Evolutionary conservation across 1,139 yeast genomes (phyloP), one percentile per base, ranked within the genome.

Genomic region (Hyphopichia pseudoburtonii): DNA sequence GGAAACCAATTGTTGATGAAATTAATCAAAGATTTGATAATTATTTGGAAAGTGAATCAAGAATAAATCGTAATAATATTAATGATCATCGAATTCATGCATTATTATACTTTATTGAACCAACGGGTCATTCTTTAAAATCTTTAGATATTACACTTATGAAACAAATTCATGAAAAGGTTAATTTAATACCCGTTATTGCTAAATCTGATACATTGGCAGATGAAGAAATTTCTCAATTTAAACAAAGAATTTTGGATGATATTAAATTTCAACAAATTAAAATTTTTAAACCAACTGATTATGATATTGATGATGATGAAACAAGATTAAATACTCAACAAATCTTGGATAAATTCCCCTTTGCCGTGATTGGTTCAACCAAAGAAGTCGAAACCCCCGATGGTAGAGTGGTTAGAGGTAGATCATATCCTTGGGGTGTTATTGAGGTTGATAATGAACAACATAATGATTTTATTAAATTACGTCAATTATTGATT

Each of bases 391-490:
- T 90, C 27, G 76, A 76, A 52, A 81, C 86, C 35, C 54, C 75
- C 23, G 89, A 85, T 53, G 97, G 97, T 35, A 76, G 85, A 58
- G 57, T 69, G 29, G 95, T 89, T 33, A 83, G 97, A 60, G 97
- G 97, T 47, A 86, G 99, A 67, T 70, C 77, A 48, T 94, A 94
- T 63, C 98, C 98, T 44, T 94, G 99, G 99, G 99, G 99, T 47
- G 74, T 86, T 17, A 86, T 92, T 56, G 97, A 92, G 65, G 95
- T 94, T 47, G 97, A 90, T 62, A 92, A 92, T 62, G 95, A 88
- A 64, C 80, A 81, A 37, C 97, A 94, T 62, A 86, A 92, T 61
- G 99, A 94, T 66, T 94, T 94, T 62, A 82, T 86, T 51, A 82
- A 82, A 62, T 79, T 94, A 57, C 86, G 97, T 54, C 95, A 92